Conservation (phyloP, 108 stramenopile species). For the Cyclotella sp. region DNA sequence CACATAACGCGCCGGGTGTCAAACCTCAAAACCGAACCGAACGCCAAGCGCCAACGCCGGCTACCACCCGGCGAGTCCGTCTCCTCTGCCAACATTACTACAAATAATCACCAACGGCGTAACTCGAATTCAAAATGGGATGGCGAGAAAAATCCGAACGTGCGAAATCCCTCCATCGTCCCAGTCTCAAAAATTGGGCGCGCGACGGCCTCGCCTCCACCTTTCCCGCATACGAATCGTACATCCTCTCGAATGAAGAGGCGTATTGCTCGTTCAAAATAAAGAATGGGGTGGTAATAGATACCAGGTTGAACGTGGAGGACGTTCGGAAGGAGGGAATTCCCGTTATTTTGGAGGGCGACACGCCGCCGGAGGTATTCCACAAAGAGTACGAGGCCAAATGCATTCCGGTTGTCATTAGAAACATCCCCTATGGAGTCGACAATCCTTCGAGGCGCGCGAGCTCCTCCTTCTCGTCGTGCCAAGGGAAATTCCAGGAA, state of each 20-base stretch:
- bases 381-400: constrained; percentile 63
- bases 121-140: background rate
- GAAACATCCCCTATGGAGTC: constrained; percentile 65
- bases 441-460: background rate
- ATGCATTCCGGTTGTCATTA: constrained; percentile 73
- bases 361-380: constrained; percentile 60
- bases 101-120: background rate
- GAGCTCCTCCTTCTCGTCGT: background rate
- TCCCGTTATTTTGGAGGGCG: constrained; percentile 72
- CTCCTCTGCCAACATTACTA: background rate
- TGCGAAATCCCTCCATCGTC: constrained; percentile 71
- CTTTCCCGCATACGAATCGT: constrained; percentile 67
- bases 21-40: too few species aligned
- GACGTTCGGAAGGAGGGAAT: constrained; percentile 10
- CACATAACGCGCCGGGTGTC: too few species aligned
- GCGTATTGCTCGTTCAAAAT: constrained; percentile 35
- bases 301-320: background rate
- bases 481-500: constrained; percentile 10
- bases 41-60: too few species aligned
- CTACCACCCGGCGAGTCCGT: background rate
- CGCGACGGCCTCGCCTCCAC: constrained; percentile 64
- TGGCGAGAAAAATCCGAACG: constrained; percentile 65
- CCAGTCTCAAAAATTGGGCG: constrained; percentile 81
- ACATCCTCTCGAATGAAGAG: constrained; percentile 12
- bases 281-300: constrained; percentile 1